phyloP scores from a whole-genome alignment of 345 rosid species.

The Aquilaria malaccensis region DNA sequence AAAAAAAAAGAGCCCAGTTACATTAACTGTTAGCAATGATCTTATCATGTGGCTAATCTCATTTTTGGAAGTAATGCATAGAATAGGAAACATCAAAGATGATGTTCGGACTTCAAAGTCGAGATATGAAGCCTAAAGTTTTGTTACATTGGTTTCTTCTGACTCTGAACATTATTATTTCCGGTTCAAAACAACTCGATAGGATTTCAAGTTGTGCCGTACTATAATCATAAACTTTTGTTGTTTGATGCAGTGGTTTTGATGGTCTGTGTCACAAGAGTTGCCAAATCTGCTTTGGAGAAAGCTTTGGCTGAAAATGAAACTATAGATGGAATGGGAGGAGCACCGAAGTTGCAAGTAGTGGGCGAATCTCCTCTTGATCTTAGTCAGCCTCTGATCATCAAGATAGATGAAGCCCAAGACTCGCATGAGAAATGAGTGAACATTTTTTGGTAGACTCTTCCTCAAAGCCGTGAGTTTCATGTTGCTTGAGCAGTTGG shows the following conservation, averaged over 20 bases:
- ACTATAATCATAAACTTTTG: not conserved
- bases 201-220: not conserved
- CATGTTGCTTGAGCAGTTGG: constrained; percentile 8
- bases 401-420: constrained; percentile 58
- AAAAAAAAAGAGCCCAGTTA: too few relatives aligned
- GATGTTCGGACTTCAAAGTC: too few relatives aligned
- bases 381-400: constrained; percentile 62
- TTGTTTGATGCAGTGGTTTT: constrained; percentile 52
- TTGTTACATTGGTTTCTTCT: too few relatives aligned
- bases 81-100: too few relatives aligned
- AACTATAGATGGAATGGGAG: constrained; percentile 33
- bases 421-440: constrained; percentile 34
- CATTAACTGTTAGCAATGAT: too few relatives aligned
- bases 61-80: too few relatives aligned
- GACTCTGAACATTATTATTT: too few relatives aligned
- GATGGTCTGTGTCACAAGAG: constrained; percentile 67
- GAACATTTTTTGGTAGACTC: constrained; percentile 31
- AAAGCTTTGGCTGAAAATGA: constrained; percentile 94
- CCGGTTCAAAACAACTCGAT: too few relatives aligned
- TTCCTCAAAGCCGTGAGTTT: constrained; percentile 1
- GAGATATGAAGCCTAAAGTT: too few relatives aligned
- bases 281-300: constrained; percentile 73
- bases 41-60: too few relatives aligned
- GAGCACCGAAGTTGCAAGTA: constrained; percentile 35
- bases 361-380: constrained; percentile 31